These are phyloP conservation scores for Lolium rigidum DNA, from an alignment of 176 grass and related monocot genomes.

Conservation along the genomic window DNA sequence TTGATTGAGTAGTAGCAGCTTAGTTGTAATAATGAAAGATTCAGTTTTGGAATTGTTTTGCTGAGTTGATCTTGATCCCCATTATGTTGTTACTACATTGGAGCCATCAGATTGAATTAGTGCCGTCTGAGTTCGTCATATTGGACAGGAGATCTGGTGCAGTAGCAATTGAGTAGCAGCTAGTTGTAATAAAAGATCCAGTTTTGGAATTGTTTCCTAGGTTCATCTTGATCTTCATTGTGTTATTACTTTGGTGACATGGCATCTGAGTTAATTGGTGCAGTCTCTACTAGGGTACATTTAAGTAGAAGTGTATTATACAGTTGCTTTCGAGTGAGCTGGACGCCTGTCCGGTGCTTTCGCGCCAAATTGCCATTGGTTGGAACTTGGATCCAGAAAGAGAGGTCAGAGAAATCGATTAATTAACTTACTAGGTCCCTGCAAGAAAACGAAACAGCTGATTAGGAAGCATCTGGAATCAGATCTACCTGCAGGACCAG, in stretches of 20 bases:
- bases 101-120: not conserved
- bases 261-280: too few species aligned
- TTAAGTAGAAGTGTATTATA: not conserved
- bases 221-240: not conserved
- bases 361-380: constrained; percentile 35
- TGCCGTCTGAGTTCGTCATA: not conserved
- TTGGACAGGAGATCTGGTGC: not conserved
- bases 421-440: not conserved
- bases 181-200: not conserved
- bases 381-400: not conserved
- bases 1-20: not conserved
- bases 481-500: not conserved
- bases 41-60: not conserved
- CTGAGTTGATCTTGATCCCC: not conserved
- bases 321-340: constrained; percentile 39
- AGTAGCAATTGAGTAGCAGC: too few species aligned
- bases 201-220: not conserved
- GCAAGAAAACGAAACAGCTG: not conserved
- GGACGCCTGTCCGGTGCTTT: constrained; percentile 21
- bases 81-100: not conserved
- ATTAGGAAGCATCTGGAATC: constrained; percentile 16
- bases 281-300: not conserved
- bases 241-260: too few species aligned
- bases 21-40: not conserved
- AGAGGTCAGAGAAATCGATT: not conserved